Evolutionary conservation across 1,139 yeast genomes (phyloP), one percentile per base, ranked within the genome.

Genomic region (Diutina scorzettiae): DNA sequence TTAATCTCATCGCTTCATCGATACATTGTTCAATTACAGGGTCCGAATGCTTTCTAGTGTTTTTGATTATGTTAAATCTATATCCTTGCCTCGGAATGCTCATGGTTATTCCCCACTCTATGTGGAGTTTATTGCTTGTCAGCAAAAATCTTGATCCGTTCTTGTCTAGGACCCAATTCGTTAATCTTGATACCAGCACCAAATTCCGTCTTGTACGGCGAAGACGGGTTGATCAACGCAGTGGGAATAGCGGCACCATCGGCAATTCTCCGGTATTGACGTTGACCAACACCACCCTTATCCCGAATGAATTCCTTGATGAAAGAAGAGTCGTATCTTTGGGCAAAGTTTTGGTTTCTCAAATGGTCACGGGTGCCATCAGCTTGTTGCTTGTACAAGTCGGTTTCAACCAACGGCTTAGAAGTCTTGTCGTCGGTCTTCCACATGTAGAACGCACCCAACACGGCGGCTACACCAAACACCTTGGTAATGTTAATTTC

Each of bases 211-310:
- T 69, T 70, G 47, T 47, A 56, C 14, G 71, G 63, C 17, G 73
- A 66, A 50, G 66, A 72, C n/a, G 71, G 56, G 40, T 68, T 68
- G 49, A 69, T 67, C 47, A 66, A 55, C 40, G 52, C 60, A 37
- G 60, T 56, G 30, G 71, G 63, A 28, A 59, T 49, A 7, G 39
- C 39, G 8, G 60, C 56, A 17, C 58, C 56, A 47, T 57, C 62
- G 17, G 57, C 51, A 43, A 54, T 49, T 55, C 64, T 60, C 53
- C 67, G 64, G 51, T 59, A 63, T 48, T 64, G 69, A 48, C 57
- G 63, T 53, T 63, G 70, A 43, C 72, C 73, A 52, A 66, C 57
- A 41, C 73, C 73, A 41, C 73, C 73, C 53, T 66, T 68, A 51
- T 69, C 74, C 54, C 63, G 64, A 43, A 65, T 66, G 47, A 59